Conservation (phyloP, 2,329 filamentous ascomycete genomes). For the Helotiales sp. region DNA sequence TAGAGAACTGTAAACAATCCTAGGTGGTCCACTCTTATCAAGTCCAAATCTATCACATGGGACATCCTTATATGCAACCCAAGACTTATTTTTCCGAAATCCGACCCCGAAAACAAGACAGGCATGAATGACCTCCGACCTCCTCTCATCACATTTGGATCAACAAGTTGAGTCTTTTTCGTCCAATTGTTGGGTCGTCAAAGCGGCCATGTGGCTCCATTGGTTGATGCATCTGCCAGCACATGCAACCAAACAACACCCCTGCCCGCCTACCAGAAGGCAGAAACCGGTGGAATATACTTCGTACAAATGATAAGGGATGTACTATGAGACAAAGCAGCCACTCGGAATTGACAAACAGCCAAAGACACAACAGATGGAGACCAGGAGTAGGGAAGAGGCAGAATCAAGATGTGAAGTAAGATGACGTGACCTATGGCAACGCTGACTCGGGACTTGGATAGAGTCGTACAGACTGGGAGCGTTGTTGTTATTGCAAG, state of each 20-base stretch:
- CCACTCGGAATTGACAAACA: slow-evolving; percentile 10
- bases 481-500: background rate
- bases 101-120: background rate
- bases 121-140: background rate
- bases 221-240: slow-evolving; percentile 21
- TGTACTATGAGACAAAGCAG: slow-evolving; percentile 11
- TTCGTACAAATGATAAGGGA: slow-evolving; percentile 28
- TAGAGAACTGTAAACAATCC: background rate
- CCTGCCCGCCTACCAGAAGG: slow-evolving; percentile 34
- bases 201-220: slow-evolving; percentile 16
- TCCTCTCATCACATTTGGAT: background rate
- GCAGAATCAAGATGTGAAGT: slow-evolving; percentile 1
- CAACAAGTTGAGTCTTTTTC: background rate
- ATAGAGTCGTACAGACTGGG: background rate
- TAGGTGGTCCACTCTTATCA: no score
- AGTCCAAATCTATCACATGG: background rate
- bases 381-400: no score
- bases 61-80: background rate
- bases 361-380: background rate
- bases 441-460: slow-evolving; percentile 8
- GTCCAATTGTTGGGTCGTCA: slow-evolving; percentile 6
- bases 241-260: slow-evolving; percentile 28
- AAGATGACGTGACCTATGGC: slow-evolving; percentile 21
- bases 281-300: slow-evolving; percentile 22
- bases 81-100: background rate